phyloP scores from a whole-genome alignment of 2,329 filamentous ascomycete genomes.

The Pseudopyrenochaeta lycopersici region DNA sequence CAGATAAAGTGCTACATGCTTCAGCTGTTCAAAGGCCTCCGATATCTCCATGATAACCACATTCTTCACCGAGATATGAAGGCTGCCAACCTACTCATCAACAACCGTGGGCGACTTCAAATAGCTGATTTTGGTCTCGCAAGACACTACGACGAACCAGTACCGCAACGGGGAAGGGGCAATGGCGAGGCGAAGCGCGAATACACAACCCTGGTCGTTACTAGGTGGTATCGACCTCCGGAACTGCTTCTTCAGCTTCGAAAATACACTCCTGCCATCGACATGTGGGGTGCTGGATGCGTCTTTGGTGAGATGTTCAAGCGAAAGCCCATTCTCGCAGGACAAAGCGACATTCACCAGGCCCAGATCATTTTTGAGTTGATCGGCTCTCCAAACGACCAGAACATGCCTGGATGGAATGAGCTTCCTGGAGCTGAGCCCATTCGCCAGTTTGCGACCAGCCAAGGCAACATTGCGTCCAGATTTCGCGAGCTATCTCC shows the following conservation, averaged over 20 bases:
- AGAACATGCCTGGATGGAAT: constrained; percentile 92
- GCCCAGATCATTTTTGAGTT: constrained; percentile 93
- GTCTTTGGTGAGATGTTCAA: constrained; percentile 98
- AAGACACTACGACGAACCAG: constrained; percentile 86
- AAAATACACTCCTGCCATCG: constrained; percentile 95
- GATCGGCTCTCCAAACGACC: constrained; percentile 86
- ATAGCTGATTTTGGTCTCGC: constrained; percentile 98
- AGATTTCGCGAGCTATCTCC: constrained; percentile 80
- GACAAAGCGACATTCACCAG: constrained; percentile 88
- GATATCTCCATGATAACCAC: constrained; percentile 83
- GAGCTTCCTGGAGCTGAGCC: constrained; percentile 82
- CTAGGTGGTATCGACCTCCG: constrained; percentile 94
- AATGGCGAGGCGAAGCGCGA: constrained; percentile 87
- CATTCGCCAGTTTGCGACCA: constrained; percentile 69
- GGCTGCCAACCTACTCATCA: constrained; percentile 95
- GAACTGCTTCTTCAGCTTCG: constrained; percentile 89
- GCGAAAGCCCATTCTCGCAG: constrained; percentile 89
- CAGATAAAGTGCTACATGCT: constrained; percentile 99
- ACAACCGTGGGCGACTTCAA: constrained; percentile 90
- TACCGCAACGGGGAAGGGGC: constrained; percentile 78
- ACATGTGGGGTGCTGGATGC: constrained; percentile 99
- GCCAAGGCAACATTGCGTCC: constrained; percentile 71
- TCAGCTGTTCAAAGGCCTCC: constrained; percentile 87
- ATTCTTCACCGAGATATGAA: constrained; percentile 99
- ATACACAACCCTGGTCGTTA: constrained; percentile 97